Percentiles rank a stretch among this genome's conserved stretches.
Evolutionary conservation across 768 basidiomycete species (phyloP).

Genomic region (Pleurotus citrinopileatus): DNA sequence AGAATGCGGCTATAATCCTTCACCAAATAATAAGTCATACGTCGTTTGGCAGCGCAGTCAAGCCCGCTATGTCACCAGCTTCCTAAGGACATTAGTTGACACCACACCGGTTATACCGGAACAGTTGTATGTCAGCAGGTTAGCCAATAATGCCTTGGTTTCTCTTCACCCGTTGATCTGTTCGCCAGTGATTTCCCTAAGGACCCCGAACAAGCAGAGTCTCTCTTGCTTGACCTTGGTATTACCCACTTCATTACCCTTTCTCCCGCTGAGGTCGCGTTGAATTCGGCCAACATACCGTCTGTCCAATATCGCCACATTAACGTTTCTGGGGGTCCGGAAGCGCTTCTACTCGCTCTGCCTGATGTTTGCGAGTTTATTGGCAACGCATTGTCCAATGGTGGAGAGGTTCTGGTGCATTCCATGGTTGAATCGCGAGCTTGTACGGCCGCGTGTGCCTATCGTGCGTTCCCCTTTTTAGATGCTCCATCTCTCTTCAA

Average conservation of each 20-base stretch:
- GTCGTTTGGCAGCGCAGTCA: constrained; percentile 57
- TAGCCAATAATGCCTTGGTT: constrained; percentile 7
- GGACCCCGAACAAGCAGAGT: constrained; percentile 46
- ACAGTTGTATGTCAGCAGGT: constrained; percentile 53
- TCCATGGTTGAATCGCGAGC: constrained; percentile 52
- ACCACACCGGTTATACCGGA: constrained; percentile 49
- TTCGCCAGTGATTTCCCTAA: constrained; percentile 51
- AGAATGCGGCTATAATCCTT: constrained; percentile 46
- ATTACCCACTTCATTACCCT: constrained; percentile 54
- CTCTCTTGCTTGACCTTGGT: constrained; percentile 47
- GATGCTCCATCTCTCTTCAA: constrained; percentile 8
- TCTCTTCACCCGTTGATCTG: background rate
- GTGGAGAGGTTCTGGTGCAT: constrained; percentile 52
- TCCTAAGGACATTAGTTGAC: constrained; percentile 49
- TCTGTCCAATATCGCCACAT: constrained; percentile 40
- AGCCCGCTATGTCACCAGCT: constrained; percentile 49
- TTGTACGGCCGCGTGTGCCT: constrained; percentile 50
- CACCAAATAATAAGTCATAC: constrained; percentile 40
- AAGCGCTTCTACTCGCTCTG: constrained; percentile 42
- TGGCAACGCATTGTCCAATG: constrained; percentile 33
- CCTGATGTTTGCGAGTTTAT: constrained; percentile 46
- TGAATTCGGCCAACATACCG: constrained; percentile 22
- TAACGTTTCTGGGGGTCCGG: constrained; percentile 35
- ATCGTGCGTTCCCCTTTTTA: constrained; percentile 34
- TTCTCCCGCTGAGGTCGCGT: constrained; percentile 45